A percentile compares a stretch with the other conserved stretches of the same genome.
Conservation (phyloP, 495 filamentous ascomycete genomes). For the Penicillium cataractarum region DNA sequence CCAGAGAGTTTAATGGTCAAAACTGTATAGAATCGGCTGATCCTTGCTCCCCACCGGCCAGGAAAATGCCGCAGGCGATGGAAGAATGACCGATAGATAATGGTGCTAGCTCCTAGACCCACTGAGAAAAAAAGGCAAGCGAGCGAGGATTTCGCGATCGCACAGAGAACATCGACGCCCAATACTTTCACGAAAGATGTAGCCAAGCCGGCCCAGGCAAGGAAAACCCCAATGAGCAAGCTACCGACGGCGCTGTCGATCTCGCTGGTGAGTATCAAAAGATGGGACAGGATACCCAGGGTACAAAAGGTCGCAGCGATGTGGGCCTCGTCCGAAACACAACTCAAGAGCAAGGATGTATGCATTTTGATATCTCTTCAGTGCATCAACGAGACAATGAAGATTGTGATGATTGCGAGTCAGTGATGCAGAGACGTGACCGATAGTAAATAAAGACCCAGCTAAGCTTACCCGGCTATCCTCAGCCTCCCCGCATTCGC, state of each 20-base stretch:
- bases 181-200: neutral
- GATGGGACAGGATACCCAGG: slow-evolving; percentile 6
- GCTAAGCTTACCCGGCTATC: too few relatives aligned
- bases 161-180: neutral
- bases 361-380: neutral
- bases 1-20: slow-evolving; percentile 35
- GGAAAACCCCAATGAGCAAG: neutral
- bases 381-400: neutral
- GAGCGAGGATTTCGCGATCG: slow-evolving; percentile 6
- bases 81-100: slow-evolving; percentile 49
- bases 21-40: slow-evolving; percentile 44
- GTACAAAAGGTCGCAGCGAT: neutral
- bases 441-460: neutral
- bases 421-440: neutral
- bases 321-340: neutral
- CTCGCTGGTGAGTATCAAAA: slow-evolving; percentile 7
- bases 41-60: slow-evolving; percentile 43
- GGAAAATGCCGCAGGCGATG: slow-evolving; percentile 49
- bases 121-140: slow-evolving; percentile 5
- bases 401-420: neutral
- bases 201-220: neutral
- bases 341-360: neutral
- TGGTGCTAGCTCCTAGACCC: slow-evolving; percentile 37
- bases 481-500: neutral
- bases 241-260: slow-evolving; percentile 7